Conservation (phyloP, 371 early-diverging fungal genomes). For the Rhizopus sp. region DNA sequence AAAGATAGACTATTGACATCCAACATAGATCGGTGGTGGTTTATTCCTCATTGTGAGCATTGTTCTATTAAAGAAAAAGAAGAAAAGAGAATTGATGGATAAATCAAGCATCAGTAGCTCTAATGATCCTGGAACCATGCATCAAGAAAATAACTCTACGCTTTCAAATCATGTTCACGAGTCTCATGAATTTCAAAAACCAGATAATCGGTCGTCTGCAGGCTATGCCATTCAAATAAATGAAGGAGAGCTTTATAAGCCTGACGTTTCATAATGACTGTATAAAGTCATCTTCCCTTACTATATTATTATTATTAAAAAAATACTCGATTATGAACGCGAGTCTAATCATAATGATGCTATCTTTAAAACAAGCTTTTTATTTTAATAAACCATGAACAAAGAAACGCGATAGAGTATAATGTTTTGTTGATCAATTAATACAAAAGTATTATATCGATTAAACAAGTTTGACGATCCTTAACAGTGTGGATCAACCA, state of each 20-base stretch:
- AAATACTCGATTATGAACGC: no score
- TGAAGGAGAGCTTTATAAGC: slow-evolving; percentile 24
- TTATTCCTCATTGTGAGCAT: slow-evolving; percentile 26
- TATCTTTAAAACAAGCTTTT: no score
- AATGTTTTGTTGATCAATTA: no score
- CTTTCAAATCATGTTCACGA: slow-evolving; percentile 8
- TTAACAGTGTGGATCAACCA: no score
- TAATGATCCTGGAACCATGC: slow-evolving; percentile 3
- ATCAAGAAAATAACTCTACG: slow-evolving; percentile 9
- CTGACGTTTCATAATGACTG: slow-evolving; percentile 12
- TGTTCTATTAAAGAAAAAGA: slow-evolving; percentile 19
- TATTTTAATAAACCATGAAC: no score
- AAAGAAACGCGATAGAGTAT: no score
- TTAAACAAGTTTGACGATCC: no score
- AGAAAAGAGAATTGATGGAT: slow-evolving; percentile 6
- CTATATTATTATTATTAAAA: no score
- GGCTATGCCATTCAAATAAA: slow-evolving; percentile 22
- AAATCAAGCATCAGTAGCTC: slow-evolving; percentile 9
- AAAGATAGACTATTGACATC: background rate
- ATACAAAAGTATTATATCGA: no score
- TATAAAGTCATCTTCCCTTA: no score
- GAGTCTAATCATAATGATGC: no score
- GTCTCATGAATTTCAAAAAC: slow-evolving; percentile 17
- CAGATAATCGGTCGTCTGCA: slow-evolving; percentile 29
- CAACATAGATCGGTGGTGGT: slow-evolving; percentile 30